phyloP scores from a whole-genome alignment of 2,329 filamentous ascomycete species.

The Apiospora hydei region DNA sequence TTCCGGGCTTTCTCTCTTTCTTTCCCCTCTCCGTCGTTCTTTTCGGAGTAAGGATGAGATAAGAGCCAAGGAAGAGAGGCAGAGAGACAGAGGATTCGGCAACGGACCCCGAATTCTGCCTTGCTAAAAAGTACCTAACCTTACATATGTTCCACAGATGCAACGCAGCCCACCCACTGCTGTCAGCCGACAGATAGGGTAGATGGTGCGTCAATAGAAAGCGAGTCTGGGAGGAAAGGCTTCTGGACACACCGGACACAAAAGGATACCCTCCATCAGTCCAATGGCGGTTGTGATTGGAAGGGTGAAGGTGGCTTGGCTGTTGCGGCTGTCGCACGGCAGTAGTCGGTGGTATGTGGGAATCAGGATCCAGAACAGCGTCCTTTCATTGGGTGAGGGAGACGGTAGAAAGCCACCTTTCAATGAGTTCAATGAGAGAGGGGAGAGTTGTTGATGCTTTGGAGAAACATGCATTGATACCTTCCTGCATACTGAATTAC shows the following conservation, averaged over 20 bases:
- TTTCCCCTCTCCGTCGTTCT: neutral
- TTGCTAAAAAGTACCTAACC: slow-evolving; percentile 8
- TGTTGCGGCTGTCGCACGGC: slow-evolving; percentile 8
- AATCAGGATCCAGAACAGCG: neutral
- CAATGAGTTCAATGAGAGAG: neutral
- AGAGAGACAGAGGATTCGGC: neutral
- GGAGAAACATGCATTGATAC: neutral
- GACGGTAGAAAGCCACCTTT: neutral
- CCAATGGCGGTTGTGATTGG: neutral
- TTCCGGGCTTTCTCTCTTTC: neutral
- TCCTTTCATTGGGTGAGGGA: neutral
- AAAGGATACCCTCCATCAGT: slow-evolving; percentile 12
- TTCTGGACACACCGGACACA: neutral
- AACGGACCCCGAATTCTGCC: neutral
- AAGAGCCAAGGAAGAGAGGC: slow-evolving; percentile 6
- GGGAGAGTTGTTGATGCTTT: too few species aligned
- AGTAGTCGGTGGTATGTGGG: slow-evolving; percentile 10
- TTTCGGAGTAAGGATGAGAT: neutral
- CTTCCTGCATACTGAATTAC: neutral
- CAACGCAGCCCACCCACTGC: neutral
- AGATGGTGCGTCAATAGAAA: neutral
- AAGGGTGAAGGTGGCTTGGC: neutral
- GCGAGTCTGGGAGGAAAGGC: neutral
- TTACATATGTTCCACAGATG: slow-evolving; percentile 9
- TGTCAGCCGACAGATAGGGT: neutral